Percentiles rank a stretch among this genome's conserved stretches.
phyloP scores from a whole-genome alignment of 2,329 filamentous ascomycete genomes.

The Diaporthe helianthi region DNA sequence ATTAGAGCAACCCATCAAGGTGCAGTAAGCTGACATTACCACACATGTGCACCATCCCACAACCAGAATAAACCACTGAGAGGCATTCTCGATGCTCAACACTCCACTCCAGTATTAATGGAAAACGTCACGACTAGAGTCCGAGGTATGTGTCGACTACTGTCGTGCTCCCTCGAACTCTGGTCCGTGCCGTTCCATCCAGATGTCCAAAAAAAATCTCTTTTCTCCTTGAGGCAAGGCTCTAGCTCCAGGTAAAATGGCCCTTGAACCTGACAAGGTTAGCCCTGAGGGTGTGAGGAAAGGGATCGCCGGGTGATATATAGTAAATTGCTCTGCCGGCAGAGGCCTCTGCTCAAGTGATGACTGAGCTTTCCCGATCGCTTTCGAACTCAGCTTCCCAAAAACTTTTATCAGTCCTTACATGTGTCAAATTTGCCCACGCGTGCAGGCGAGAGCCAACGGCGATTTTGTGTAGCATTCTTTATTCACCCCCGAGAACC shows the following conservation, averaged over 20 bases:
- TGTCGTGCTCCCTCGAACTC: neutral
- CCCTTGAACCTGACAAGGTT: neutral
- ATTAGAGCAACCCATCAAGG: slow-evolving; percentile 7
- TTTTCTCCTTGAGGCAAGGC: neutral
- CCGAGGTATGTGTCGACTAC: slow-evolving; percentile 4
- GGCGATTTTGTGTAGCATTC: neutral
- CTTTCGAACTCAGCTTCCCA: slow-evolving; percentile 8
- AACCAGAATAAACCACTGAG: slow-evolving; percentile 19
- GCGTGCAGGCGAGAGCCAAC: neutral
- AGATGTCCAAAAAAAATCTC: slow-evolving; percentile 9
- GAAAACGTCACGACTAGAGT: slow-evolving; percentile 1
- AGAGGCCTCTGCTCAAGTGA: too few relatives aligned
- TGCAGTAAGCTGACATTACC: slow-evolving; percentile 21
- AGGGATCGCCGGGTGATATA: slow-evolving; percentile 5
- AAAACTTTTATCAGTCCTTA: neutral
- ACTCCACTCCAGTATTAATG: slow-evolving; percentile 16
- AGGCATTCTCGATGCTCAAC: neutral
- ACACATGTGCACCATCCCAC: slow-evolving; percentile 16
- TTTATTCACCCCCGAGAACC: neutral
- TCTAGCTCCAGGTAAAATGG: too few relatives aligned
- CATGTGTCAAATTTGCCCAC: neutral
- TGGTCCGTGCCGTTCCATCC: slow-evolving; percentile 19
- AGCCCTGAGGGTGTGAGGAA: neutral
- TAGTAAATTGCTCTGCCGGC: neutral
- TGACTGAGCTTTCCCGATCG: neutral